A percentile compares a stretch with the other conserved stretches of the same genome.
Evolutionary conservation across 768 basidiomycete species (phyloP).

Genomic region (Suillus paluster): DNA sequence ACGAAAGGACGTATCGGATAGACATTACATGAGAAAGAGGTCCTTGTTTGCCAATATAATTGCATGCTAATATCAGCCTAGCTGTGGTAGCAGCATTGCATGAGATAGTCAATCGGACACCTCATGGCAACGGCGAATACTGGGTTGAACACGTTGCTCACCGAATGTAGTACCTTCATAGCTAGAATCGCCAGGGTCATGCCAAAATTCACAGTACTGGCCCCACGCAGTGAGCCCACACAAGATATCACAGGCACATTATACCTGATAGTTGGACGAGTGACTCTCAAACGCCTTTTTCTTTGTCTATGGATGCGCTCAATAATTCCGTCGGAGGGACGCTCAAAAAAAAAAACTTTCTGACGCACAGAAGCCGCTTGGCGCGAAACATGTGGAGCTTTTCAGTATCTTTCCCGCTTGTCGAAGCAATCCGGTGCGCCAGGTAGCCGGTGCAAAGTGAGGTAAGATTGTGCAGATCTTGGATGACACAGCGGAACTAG

Average conservation of each 20-base stretch:
- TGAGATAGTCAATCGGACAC: neutral
- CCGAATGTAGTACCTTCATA: conserved; percentile 1
- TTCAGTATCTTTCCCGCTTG: neutral
- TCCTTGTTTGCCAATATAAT: neutral
- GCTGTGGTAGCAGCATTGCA: neutral
- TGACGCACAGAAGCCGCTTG: neutral
- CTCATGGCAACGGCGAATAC: conserved; percentile 9
- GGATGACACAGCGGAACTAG: neutral
- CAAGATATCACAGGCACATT: neutral
- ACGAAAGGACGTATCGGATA: neutral
- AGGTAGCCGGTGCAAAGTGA: neutral
- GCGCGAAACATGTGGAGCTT: neutral
- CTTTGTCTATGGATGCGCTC: neutral
- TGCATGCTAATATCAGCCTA: neutral
- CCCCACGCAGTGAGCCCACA: no score
- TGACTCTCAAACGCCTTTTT: neutral
- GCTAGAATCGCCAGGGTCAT: neutral
- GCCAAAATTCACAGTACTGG: neutral
- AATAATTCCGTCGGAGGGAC: neutral
- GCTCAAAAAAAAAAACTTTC: neutral
- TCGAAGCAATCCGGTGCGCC: neutral
- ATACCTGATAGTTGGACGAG: neutral
- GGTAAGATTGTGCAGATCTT: neutral
- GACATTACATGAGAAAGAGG: neutral
- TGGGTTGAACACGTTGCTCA: conserved; percentile 3